Percentiles rank a stretch among this genome's conserved stretches.
Evolutionary conservation across 169 alveolate genomes (phyloP).

Genomic region (Cryptosporidium meleagridis): DNA sequence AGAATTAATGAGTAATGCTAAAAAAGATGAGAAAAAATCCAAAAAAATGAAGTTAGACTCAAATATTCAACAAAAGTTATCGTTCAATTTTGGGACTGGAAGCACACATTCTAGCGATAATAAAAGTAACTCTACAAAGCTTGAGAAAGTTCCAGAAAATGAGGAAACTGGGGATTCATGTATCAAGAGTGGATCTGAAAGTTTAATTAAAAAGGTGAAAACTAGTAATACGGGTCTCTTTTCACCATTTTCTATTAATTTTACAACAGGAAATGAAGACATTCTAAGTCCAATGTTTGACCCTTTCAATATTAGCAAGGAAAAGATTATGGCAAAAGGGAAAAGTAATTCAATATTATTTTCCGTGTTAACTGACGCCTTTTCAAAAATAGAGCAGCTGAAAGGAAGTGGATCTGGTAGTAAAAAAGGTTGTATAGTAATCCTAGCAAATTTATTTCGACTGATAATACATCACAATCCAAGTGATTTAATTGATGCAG

Average conservation of each 20-base stretch:
- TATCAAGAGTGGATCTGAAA: background rate
- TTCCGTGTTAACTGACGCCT: constrained; percentile 82
- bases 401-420: constrained; percentile 90
- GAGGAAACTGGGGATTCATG: background rate
- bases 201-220: background rate
- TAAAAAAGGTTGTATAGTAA: constrained; percentile 83
- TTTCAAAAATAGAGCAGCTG: constrained; percentile 84
- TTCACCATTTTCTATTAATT: constrained; percentile 53
- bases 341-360: constrained; percentile 67
- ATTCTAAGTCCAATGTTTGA: constrained; percentile 69
- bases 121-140: background rate
- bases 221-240: background rate
- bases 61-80: constrained; percentile 11
- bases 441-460: constrained; percentile 82
- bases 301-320: constrained; percentile 21
- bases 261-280: constrained; percentile 15
- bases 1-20: constrained; percentile 6
- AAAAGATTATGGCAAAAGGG: constrained; percentile 1
- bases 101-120: too few species aligned
- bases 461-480: constrained; percentile 86
- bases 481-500: constrained; percentile 84
- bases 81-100: background rate
- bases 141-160: background rate
- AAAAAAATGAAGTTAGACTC: constrained; percentile 23
- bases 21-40: background rate